A percentile compares a stretch with the other conserved stretches of the same genome.
Conservation (phyloP, 306 rosid genomes). For the Quercus glauca region DNA sequence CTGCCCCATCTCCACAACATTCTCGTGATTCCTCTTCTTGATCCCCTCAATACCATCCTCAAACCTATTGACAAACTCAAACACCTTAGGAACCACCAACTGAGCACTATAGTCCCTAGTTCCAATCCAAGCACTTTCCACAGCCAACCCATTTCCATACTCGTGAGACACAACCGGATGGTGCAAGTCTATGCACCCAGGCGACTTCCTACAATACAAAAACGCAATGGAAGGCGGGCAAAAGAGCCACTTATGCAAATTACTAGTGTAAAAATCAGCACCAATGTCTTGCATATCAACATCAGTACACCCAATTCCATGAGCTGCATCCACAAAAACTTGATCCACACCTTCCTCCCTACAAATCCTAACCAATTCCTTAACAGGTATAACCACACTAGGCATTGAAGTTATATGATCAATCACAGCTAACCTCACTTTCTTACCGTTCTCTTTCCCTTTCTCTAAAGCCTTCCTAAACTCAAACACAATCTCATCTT, state of each 20-base stretch:
- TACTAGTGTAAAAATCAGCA: slow-evolving; percentile 93
- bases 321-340: slow-evolving; percentile 96
- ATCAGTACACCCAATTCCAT: slow-evolving; percentile 79
- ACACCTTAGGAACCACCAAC: slow-evolving; percentile 67
- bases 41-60: slow-evolving; percentile 94
- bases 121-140: slow-evolving; percentile 98
- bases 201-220: slow-evolving; percentile 51
- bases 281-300: slow-evolving; percentile 90
- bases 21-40: slow-evolving; percentile 82
- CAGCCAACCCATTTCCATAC: slow-evolving; percentile 91
- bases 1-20: slow-evolving; percentile 79
- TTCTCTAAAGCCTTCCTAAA: slow-evolving; percentile 68
- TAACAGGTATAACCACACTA: slow-evolving; percentile 75
- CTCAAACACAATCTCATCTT: slow-evolving; percentile 65
- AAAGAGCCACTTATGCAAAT: slow-evolving; percentile 95
- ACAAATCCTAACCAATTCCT: slow-evolving; percentile 79
- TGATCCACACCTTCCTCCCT: slow-evolving; percentile 94
- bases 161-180: slow-evolving; percentile 97
- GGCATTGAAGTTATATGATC: slow-evolving; percentile 99
- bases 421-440: slow-evolving; percentile 82
- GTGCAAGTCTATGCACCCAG: slow-evolving; percentile 54
- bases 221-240: slow-evolving; percentile 94
- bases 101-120: slow-evolving; percentile 96
- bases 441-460: slow-evolving; percentile 69
- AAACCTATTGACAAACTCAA: slow-evolving; percentile 74